Conservation (phyloP, 1,284 basidiomycete species). For the Leccinum fuscescens region DNA sequence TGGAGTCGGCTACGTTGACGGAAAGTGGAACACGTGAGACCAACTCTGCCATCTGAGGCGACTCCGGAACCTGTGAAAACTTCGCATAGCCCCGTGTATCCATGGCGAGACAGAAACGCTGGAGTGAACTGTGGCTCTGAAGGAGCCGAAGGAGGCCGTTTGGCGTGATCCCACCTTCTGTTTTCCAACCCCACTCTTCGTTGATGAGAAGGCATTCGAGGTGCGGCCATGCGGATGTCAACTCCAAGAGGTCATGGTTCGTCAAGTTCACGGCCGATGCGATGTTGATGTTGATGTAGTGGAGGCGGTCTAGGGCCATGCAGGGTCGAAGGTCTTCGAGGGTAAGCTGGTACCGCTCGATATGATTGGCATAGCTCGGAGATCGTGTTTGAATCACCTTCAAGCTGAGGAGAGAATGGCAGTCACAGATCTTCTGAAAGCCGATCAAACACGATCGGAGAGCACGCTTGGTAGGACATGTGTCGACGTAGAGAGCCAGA, state of each 20-base stretch:
- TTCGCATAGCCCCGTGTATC: conserved; percentile 17
- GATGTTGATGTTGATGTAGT: conserved; percentile 13
- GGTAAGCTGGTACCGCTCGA: conserved; percentile 11
- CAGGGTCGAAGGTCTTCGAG: conserved; percentile 19
- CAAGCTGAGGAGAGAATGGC: conserved; percentile 6
- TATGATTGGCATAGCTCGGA: not conserved
- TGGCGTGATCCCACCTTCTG: conserved; percentile 17
- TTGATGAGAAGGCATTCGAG: conserved; percentile 20
- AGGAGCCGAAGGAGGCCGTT: conserved; percentile 17
- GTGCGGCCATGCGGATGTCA: conserved; percentile 19
- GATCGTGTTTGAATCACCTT: conserved; percentile 16
- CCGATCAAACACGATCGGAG: conserved; percentile 9
- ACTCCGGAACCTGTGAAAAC: not conserved
- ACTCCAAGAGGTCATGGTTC: conserved; percentile 13
- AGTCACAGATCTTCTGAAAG: conserved; percentile 12
- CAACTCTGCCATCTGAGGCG: not conserved
- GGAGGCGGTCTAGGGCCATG: conserved; percentile 15
- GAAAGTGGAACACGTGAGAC: conserved; percentile 7
- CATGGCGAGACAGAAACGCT: conserved; percentile 21
- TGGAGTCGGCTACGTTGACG: conserved; percentile 20
- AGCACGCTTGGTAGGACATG: conserved; percentile 10
- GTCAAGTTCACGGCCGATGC: conserved; percentile 11
- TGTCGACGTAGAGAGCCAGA: conserved; percentile 13
- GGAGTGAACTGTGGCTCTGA: conserved; percentile 11
- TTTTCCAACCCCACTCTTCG: conserved; percentile 21